A percentile compares a stretch with the other conserved stretches of the same genome.
Evolutionary conservation across 768 basidiomycete species (phyloP).

Genomic region (Auricularia cornea): DNA sequence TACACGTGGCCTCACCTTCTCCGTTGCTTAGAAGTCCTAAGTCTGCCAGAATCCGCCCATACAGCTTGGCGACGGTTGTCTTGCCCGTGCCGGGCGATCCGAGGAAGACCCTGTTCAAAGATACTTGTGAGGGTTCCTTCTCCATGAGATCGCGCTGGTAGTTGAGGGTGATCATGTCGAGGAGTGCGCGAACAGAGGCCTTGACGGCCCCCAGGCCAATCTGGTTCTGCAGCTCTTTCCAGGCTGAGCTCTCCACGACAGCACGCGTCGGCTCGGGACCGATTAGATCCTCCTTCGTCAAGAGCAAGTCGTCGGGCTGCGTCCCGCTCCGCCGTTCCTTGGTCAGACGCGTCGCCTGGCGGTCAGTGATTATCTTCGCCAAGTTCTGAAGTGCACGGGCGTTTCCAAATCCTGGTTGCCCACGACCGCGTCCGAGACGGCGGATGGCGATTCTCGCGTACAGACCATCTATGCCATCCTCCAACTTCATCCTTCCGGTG

Average conservation of each 20-base stretch:
- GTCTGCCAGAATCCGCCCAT: constrained; percentile 55
- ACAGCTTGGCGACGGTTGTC: constrained; percentile 59
- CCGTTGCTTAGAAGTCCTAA: constrained; percentile 61
- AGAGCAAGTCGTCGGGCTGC: constrained; percentile 39
- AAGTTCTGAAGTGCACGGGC: constrained; percentile 51
- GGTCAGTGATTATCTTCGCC: constrained; percentile 37
- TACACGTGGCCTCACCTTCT: constrained; percentile 52
- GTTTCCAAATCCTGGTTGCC: constrained; percentile 55
- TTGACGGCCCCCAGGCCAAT: constrained; percentile 55
- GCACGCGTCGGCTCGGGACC: constrained; percentile 54
- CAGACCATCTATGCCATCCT: constrained; percentile 46
- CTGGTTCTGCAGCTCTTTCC: constrained; percentile 42
- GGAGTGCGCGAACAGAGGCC: constrained; percentile 38
- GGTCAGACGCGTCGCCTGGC: constrained; percentile 45
- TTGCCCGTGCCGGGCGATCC: constrained; percentile 60
- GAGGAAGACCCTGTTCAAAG: constrained; percentile 57
- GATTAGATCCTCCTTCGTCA: constrained; percentile 50
- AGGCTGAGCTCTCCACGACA: constrained; percentile 36
- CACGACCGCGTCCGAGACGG: constrained; percentile 56
- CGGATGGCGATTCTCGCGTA: constrained; percentile 47
- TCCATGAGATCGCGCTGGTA: constrained; percentile 54
- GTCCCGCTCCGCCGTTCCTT: constrained; percentile 32
- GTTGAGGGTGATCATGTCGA: constrained; percentile 41
- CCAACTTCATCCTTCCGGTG: constrained; percentile 42
- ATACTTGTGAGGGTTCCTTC: constrained; percentile 40